Base-by-base conservation (phyloP, 352 stramenopile species). In the Globisporangium alternatum region DNA sequence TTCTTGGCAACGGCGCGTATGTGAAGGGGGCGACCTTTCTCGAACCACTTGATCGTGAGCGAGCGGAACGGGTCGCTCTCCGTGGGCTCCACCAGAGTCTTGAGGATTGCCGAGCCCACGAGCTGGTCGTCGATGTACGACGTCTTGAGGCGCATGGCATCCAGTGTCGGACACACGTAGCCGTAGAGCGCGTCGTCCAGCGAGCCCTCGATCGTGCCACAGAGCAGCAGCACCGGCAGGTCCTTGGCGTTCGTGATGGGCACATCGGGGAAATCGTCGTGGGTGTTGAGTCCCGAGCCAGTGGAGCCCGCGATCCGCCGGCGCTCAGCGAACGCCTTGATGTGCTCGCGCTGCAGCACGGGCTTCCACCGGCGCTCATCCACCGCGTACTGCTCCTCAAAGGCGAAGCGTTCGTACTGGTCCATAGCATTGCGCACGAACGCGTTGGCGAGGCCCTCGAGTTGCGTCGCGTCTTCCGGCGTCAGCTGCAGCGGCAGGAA, bases 151-250 rank as follows among this genome's bases (percentile, higher is more conserved):
- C 77, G 78, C 76, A 87, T 86, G 5, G 62, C 53, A 5, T 86
- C 71, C 4, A 74, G 64, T 9, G 76, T 80, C 2, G 68, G 58
- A 1, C 60, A 71, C 48, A 85, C 37, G 41, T 71, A 62, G n/a
- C 80, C 83, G 60, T 86, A 88, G 65, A 91, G 75, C 21, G 70
- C 76, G 55, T 91, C 83, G 31, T 90, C 73, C 0, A 91, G 47
- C 21, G 70, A 71, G 8, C 83, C 83, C 12, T 72, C 64, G 0
- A 91, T 49, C 8, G 74, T 81, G 10, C 83, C 83, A 21, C 77
- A 72, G 13, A 77, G 71, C 43, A 82, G 69, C 33, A 84, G 56
- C 28, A 39, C 25, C 4, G 58, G 58, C 2, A 64, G 33, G n/a
- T 64, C 58, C 1, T 25, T 45, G n/a, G 47, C 33, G 17, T 25